These are phyloP conservation scores for Mycena haematopus DNA, from an alignment of 768 basidiomycete species.

Conservation along the genomic window DNA sequence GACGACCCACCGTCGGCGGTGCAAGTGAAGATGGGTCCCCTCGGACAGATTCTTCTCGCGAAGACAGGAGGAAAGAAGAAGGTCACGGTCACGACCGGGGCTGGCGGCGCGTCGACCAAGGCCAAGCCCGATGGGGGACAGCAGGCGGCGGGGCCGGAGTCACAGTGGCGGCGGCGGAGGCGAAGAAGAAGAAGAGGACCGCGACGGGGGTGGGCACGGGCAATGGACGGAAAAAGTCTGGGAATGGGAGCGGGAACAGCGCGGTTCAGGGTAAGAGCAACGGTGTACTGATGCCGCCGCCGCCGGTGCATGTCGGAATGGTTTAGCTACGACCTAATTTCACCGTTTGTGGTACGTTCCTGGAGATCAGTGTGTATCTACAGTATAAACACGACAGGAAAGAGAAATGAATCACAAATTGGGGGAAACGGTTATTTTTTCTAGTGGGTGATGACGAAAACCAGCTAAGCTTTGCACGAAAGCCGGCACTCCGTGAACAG, in stretches of 20 bases:
- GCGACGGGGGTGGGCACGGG: constrained; percentile 49
- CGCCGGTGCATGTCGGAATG: constrained; percentile 15
- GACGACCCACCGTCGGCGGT: constrained; percentile 67
- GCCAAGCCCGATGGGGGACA: background rate
- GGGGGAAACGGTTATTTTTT: no score
- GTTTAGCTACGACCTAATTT: constrained; percentile 2
- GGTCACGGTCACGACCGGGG: constrained; percentile 32
- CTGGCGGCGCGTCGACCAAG: constrained; percentile 30
- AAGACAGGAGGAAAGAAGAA: constrained; percentile 65
- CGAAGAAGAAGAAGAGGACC: constrained; percentile 45
- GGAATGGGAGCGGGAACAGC: background rate
- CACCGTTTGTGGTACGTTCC: constrained; percentile 24
- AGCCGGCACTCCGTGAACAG: no score
- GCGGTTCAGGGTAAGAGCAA: constrained; percentile 11
- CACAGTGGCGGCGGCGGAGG: background rate
- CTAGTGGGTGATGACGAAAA: no score
- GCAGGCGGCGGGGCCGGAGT: constrained; percentile 26
- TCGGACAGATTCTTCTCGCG: constrained; percentile 73
- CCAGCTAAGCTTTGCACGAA: no score
- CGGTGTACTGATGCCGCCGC: constrained; percentile 27
- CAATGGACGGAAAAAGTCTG: constrained; percentile 56
- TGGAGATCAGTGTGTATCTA: no score
- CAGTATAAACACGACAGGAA: no score
- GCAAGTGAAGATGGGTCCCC: constrained; percentile 78
- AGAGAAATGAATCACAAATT: no score